phyloP scores from a whole-genome alignment of 768 basidiomycete genomes.

The Kwoniella mangroviensis region DNA sequence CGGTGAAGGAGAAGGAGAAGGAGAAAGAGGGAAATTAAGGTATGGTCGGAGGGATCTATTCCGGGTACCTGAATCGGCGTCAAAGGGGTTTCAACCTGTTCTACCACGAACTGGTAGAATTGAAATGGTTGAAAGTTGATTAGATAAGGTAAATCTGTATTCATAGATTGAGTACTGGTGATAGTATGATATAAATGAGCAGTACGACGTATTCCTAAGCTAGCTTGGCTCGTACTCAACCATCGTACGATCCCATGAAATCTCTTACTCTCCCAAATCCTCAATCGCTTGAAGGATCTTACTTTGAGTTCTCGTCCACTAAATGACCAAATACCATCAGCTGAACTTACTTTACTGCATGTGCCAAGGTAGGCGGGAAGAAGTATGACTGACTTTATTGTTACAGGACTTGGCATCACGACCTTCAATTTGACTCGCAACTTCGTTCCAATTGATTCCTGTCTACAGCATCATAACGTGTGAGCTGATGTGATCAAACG shows the following conservation, averaged over 20 bases:
- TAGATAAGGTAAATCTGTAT: too few species aligned
- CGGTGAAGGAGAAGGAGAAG: background rate
- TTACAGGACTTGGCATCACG: slow-evolving; percentile 36
- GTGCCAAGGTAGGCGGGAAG: background rate
- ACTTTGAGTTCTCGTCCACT: slow-evolving; percentile 38
- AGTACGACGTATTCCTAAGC: too few species aligned
- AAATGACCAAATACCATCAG: background rate
- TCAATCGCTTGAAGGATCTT: slow-evolving; percentile 35
- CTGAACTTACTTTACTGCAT: background rate
- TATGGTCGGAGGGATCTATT: background rate
- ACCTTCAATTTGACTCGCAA: slow-evolving; percentile 29
- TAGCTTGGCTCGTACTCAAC: too few species aligned
- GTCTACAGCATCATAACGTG: slow-evolving; percentile 13
- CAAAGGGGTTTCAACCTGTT: too few species aligned
- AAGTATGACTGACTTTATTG: slow-evolving; percentile 31
- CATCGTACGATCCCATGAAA: background rate
- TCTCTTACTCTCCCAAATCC: slow-evolving; percentile 26
- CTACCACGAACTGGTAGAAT: too few species aligned
- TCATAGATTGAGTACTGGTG: too few species aligned
- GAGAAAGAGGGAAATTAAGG: background rate
- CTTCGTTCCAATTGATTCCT: slow-evolving; percentile 37
- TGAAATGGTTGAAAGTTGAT: too few species aligned
- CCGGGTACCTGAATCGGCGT: slow-evolving; percentile 4
- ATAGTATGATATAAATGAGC: too few species aligned
- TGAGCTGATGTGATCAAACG: background rate